Percentiles rank a stretch among this genome's conserved stretches.
Evolutionary conservation across 1,284 basidiomycete genomes (phyloP).

Genomic region (Earliella scabrosa): DNA sequence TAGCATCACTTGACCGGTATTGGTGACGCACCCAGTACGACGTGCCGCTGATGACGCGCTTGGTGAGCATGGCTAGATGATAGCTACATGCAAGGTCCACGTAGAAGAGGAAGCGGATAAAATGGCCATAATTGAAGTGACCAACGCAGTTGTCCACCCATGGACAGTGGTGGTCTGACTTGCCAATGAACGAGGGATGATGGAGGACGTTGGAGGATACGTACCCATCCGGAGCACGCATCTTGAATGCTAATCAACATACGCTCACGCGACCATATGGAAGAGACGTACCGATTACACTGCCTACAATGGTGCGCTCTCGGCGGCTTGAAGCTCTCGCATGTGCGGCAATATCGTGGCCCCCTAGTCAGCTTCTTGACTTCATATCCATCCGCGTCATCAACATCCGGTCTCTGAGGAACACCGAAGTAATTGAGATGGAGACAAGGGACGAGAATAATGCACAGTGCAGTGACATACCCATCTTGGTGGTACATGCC

Average conservation of each 20-base stretch:
- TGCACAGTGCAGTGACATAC: too few species aligned
- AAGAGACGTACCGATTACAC: conserved; percentile 70
- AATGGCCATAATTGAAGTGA: conserved; percentile 88
- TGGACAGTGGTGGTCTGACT: conserved; percentile 88
- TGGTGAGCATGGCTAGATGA: conserved; percentile 79
- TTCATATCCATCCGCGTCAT: conserved; percentile 73
- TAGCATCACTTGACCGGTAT: background rate
- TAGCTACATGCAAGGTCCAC: conserved; percentile 90
- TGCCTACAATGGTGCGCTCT: conserved; percentile 88
- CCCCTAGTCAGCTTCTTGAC: conserved; percentile 84
- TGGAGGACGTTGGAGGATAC: background rate
- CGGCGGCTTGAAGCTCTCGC: conserved; percentile 73
- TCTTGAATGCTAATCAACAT: conserved; percentile 39
- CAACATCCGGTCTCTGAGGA: conserved; percentile 74
- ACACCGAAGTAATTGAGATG: too few species aligned
- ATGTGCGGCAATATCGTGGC: conserved; percentile 85
- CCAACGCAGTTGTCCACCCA: conserved; percentile 94
- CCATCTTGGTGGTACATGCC: conserved; percentile 82
- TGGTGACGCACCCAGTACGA: conserved; percentile 59
- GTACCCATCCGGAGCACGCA: conserved; percentile 84
- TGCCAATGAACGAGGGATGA: background rate
- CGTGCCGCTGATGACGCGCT: conserved; percentile 56
- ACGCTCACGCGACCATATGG: background rate
- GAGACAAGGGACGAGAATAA: too few species aligned
- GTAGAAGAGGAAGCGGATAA: conserved; percentile 90